These are phyloP conservation scores for Kwoniella sp. DNA, from an alignment of 768 basidiomycete genomes.

Conservation along the genomic window DNA sequence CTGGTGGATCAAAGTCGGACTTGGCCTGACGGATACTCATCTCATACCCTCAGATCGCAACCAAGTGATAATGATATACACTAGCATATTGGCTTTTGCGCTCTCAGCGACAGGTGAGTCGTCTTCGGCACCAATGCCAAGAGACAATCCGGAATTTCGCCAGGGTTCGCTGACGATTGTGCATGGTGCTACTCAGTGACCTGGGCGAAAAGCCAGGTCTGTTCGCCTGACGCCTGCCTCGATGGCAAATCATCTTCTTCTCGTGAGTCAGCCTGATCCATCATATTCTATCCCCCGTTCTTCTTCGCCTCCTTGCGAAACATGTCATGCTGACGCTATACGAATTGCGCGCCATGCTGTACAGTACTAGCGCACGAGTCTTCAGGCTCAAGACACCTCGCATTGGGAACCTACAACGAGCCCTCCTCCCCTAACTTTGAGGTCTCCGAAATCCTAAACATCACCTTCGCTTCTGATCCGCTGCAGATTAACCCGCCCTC, in stretches of 20 bases:
- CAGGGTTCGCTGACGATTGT: neutral
- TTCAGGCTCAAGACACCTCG: conserved; percentile 8
- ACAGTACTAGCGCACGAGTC: conserved; percentile 28
- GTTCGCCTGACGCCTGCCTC: conserved; percentile 26
- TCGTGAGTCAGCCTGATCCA: neutral
- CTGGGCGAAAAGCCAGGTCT: conserved; percentile 21
- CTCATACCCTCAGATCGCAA: neutral
- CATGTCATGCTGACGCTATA: no score
- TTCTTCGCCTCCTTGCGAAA: no score
- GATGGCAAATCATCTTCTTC: conserved; percentile 30
- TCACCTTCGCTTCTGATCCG: neutral
- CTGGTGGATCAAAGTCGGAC: no score
- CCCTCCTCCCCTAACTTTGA: conserved; percentile 13
- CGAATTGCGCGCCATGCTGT: no score
- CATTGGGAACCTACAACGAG: conserved; percentile 22
- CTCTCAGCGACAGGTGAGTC: neutral
- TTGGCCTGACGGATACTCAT: no score
- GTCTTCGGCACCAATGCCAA: neutral
- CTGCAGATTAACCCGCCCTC: conserved; percentile 27
- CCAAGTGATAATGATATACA: neutral
- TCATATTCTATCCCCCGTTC: neutral
- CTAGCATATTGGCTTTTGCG: neutral
- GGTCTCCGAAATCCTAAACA: conserved; percentile 22
- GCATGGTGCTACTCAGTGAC: no score
- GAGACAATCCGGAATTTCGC: neutral